Conservation (phyloP, 148 eudicot species). For the Fagopyrum esculentum region DNA sequence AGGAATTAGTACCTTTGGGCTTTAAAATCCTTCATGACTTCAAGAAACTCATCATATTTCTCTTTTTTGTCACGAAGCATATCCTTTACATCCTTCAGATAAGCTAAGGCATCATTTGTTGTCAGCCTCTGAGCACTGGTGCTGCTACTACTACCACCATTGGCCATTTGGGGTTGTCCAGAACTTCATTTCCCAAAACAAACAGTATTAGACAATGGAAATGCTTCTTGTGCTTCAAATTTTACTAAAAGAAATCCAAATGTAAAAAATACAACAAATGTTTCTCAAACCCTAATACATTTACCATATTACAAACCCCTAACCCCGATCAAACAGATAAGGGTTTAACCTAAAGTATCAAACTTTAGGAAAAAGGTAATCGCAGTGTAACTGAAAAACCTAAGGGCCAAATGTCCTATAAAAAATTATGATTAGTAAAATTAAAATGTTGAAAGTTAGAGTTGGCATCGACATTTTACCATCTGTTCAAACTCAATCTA, state of each 20-base stretch:
- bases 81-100: conserved; percentile 56
- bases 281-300: conserved; percentile 5
- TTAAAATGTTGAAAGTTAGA: neutral
- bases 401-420: neutral
- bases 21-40: conserved; percentile 75
- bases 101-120: conserved; percentile 53
- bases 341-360: neutral
- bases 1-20: conserved; percentile 44
- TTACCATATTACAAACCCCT: neutral
- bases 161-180: conserved; percentile 38
- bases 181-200: conserved; percentile 29
- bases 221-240: conserved; percentile 8
- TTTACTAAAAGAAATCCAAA: neutral
- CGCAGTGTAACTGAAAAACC: neutral
- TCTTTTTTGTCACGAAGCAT: conserved; percentile 43
- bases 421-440: neutral
- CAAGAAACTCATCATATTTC: conserved; percentile 60
- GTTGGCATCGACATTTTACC: neutral
- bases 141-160: conserved; percentile 19
- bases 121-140: conserved; percentile 38
- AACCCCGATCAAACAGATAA: neutral
- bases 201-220: conserved; percentile 2
- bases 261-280: neutral
- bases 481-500: neutral
- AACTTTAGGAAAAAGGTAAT: neutral